Evolutionary conservation across 2,329 filamentous ascomycete genomes (phyloP).

Genomic region (Lecanosticta acicola): DNA sequence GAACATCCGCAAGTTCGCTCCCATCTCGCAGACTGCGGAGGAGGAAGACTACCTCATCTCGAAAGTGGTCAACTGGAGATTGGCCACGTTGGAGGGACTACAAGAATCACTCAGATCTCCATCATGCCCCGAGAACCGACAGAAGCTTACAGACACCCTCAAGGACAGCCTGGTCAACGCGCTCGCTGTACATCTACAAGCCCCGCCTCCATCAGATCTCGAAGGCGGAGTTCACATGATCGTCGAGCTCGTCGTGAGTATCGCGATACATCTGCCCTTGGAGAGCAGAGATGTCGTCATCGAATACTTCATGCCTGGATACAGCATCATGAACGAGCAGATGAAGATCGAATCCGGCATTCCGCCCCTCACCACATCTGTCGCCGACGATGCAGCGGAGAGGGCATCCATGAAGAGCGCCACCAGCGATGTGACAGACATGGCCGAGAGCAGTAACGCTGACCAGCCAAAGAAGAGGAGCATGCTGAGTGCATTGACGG

Average conservation of each 20-base stretch:
- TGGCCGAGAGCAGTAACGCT: constrained; percentile 20
- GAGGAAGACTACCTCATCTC: constrained; percentile 82
- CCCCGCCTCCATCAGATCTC: constrained; percentile 73
- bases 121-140: constrained; percentile 60
- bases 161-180: constrained; percentile 65
- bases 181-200: constrained; percentile 67
- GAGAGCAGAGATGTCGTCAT: constrained; percentile 89
- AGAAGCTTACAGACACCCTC: constrained; percentile 51
- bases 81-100: constrained; percentile 90
- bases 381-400: constrained; percentile 40
- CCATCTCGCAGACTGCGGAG: constrained; percentile 69
- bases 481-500: constrained; percentile 42
- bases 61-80: constrained; percentile 87
- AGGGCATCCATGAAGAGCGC: constrained; percentile 35
- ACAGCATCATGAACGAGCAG: constrained; percentile 60
- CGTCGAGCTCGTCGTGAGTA: constrained; percentile 79
- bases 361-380: constrained; percentile 41
- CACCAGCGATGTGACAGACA: constrained; percentile 32
- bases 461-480: constrained; percentile 30
- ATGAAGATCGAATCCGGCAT: constrained; percentile 75
- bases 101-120: constrained; percentile 61
- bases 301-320: constrained; percentile 75
- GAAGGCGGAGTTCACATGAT: constrained; percentile 88
- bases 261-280: constrained; percentile 77
- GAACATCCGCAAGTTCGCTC: constrained; percentile 74